Base-by-base conservation (phyloP, 169 alveolate genomes). In the Condylostoma magnum region DNA sequence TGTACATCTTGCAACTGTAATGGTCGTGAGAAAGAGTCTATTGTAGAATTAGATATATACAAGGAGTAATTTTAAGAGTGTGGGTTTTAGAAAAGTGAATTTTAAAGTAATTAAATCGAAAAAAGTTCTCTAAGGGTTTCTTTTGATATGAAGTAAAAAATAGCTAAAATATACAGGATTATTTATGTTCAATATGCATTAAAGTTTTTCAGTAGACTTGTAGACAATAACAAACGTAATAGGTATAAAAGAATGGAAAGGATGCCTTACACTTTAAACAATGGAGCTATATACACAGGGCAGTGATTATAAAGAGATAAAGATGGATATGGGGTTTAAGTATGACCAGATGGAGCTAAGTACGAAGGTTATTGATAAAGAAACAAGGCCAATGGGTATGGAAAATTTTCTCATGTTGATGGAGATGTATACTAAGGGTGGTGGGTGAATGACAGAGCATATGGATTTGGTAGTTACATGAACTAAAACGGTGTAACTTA, bases 371-470 rank as follows among this genome's bases (percentile, higher is more conserved):
- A 80, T 41, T 84, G 84, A 79, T 50, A 63, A 48, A 36, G 57
- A n/a, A 76, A 77, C 58, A 53, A 76, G 22, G 86, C 86, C 18
- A 67, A 76, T 57, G 92, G 92, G 6, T 68, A 68, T 44, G 92
- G 92, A 6, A 85, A 66, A 46, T 85, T 85, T 47, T 76, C 72
- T 50, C 87, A 77, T 54, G 77, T 76, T 27, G 87, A 85, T 69
- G 92, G 92, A 27, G 86, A 85, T 65, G 54, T 80, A 18, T 81
- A 58, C 55, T 82, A 82, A 69, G 92, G 92, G 6, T 43, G 78
- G 46, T 83, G 94, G 90, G 50, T 41, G 22, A 76, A 81, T 46
- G 90, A 83, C 75, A 75, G 66, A 46, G 91, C 87, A 36, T 38
- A 76, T 53, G 83, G 84, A 22, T 54, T 36, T 28, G 94, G 94